Evolutionary conservation across 345 rosid genomes (phyloP), one percentile per base, ranked within the genome.

Genomic region (Jatropha curcas): DNA sequence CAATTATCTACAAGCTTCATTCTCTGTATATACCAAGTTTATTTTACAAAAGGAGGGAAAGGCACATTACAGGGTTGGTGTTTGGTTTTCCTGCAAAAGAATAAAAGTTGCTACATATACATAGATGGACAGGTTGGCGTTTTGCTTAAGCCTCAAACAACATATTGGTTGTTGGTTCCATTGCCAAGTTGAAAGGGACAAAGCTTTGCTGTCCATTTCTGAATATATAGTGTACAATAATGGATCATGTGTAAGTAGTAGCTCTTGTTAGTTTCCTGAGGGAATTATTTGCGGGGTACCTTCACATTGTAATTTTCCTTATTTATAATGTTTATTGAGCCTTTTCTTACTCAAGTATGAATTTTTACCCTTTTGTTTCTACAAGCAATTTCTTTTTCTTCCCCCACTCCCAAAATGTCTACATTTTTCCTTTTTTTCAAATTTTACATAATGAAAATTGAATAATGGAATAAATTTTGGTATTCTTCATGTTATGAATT

Each of bases 1-100:
- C 79, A 65, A 74, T 62, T 45, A 65, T 57, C 55, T 33, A 30
- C 67, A 73, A 77, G 82, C 79, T 77, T 71, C 76, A 30, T 68
- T 70, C 62, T 64, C 73, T 83, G 84, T 86, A 82, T 69, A 85
- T 82, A 76, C 77, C 67, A 48, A 75, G 45, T 65, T 68, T 65
- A 55, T 55, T 9, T 52, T n/a, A 34, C 39, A 66, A 69, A 66
- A 78, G 77, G 76, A 78, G 75, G 74, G 73, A 70, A 76, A 72
- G 79, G 72, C 78, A 60, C 55, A 79, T 50, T 71, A 71, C 68
- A 78, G 74, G 71, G 31, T 45, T 71, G 39, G 74, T 67, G 71
- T 70, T 28, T 63, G 70, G 43, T 67, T 74, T 79, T 76, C 55
- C 65, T 71, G 74, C 27, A 60, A 74, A 73, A 65, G 76, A 81